These are phyloP conservation scores for Didymella glomerata DNA, from an alignment of 2,329 filamentous ascomycete genomes.

Conservation along the genomic window DNA sequence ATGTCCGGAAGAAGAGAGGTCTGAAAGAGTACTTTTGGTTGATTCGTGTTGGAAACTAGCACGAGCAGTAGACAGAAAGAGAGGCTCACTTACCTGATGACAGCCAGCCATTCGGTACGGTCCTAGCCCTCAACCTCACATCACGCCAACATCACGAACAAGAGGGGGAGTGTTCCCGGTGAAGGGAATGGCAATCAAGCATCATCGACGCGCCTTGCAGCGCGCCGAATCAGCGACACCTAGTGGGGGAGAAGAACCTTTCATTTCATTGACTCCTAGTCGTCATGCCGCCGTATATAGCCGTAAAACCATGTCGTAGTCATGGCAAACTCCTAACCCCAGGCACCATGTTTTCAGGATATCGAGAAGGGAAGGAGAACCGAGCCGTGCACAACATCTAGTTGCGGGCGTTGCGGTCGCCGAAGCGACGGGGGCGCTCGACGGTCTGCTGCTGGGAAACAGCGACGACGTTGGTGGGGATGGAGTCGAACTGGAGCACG, in stretches of 20 bases:
- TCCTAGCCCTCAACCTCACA: constrained; percentile 23
- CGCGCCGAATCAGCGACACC: constrained; percentile 85
- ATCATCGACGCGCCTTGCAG: constrained; percentile 66
- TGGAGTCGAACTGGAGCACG: constrained; percentile 82
- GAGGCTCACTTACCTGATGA: constrained; percentile 22
- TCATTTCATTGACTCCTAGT: constrained; percentile 67
- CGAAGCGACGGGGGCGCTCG: constrained; percentile 85
- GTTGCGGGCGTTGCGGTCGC: constrained; percentile 63
- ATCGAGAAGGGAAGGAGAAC: constrained; percentile 39
- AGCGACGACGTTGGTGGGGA: constrained; percentile 94
- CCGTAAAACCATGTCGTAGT: constrained; percentile 85
- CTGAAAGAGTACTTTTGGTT: constrained; percentile 1
- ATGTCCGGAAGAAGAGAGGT: background rate
- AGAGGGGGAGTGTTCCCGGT: constrained; percentile 18
- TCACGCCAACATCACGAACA: constrained; percentile 20
- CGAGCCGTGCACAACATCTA: constrained; percentile 60
- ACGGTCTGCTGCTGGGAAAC: constrained; percentile 87
- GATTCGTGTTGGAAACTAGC: background rate
- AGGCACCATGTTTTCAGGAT: constrained; percentile 69
- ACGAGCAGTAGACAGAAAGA: background rate
- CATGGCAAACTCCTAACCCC: constrained; percentile 91
- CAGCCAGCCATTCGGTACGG: constrained; percentile 23
- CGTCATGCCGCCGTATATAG: constrained; percentile 72
- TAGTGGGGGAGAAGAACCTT: constrained; percentile 60
- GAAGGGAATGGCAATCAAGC: constrained; percentile 84